Evolutionary conservation across 2,329 filamentous ascomycete species (phyloP), one percentile per base, ranked within the genome.

Genomic region (Emergomyces africanus): DNA sequence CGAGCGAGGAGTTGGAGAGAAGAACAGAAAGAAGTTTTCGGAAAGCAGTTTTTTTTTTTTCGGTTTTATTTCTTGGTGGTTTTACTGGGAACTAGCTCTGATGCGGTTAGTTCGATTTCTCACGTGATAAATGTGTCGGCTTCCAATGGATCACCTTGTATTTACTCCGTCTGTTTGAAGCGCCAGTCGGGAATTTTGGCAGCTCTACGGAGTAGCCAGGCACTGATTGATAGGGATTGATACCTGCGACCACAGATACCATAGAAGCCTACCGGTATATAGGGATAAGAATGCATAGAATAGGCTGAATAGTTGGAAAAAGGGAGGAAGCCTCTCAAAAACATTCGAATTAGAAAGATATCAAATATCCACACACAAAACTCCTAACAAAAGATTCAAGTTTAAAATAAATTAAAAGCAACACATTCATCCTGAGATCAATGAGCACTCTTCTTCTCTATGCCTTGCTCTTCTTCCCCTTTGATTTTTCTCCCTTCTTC

Each of bases 1-100:
- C 84, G 90, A 91, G 82, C 91, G 91, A 96, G 90, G 85, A 88
- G 86, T 85, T 83, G 83, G 78, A 77, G 71, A 72, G 72, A 69
- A 69, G 70, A 72, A 64, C 63, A 65, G 51, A 60, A 63, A 65
- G 64, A 60, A 55, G 63, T 61, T 44, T 59, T 20, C 0, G 30
- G 8, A n/a, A n/a, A n/a, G 2, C 14, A n/a, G 59, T 20, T 56
- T 37, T 61, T 65, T 59, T 44, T 61, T 65, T 67, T 42, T 18
- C 10, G 39, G 25, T 44, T 55, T 44, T 55, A 20, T 42, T 1
- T 6, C 23, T 15, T 20, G n/a, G 25, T 28, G 33, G 37, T 30
- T 23, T 10, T 15, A 10, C 8, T n/a, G 5, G 14, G 51, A 23
- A 20, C 54, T 55, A 55, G 54, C 2, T 12, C 18, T 1, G 1